Percentiles rank a stretch among this genome's conserved stretches.
Conservation (phyloP, 2,329 filamentous ascomycete species). For the Verticillium albo-atrum region DNA sequence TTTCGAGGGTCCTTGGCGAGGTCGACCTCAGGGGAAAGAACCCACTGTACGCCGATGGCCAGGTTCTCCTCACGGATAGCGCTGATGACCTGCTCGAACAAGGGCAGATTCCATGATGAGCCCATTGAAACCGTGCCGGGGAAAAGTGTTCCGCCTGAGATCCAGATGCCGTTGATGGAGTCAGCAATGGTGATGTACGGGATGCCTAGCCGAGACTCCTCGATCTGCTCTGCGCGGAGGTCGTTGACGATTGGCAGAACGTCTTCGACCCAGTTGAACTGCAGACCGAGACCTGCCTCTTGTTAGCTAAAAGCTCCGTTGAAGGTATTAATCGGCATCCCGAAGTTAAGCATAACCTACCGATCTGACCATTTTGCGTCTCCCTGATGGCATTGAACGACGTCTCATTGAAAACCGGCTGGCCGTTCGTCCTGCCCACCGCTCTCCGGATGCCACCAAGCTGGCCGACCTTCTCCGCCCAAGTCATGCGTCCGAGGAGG, state of each 20-base stretch:
- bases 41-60: conserved; percentile 25
- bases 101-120: conserved; percentile 22
- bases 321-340: too few species aligned
- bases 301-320: neutral
- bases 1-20: conserved; percentile 25
- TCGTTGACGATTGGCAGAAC: conserved; percentile 20
- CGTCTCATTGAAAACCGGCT: conserved; percentile 2
- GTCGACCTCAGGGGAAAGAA: conserved; percentile 26
- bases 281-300: conserved; percentile 18
- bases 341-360: neutral
- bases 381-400: conserved; percentile 2
- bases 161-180: conserved; percentile 23
- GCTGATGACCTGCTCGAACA: conserved; percentile 19
- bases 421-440: conserved; percentile 1
- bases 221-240: conserved; percentile 14
- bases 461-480: conserved; percentile 9
- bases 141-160: conserved; percentile 24
- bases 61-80: conserved; percentile 25
- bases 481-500: conserved; percentile 7
- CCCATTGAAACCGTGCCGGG: conserved; percentile 23
- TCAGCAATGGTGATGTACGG: conserved; percentile 20
- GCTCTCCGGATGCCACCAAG: conserved; percentile 7
- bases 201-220: conserved; percentile 14
- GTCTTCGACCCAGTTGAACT: conserved; percentile 22
- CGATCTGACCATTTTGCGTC: conserved; percentile 8